Evolutionary conservation across 192 early-diverging fungal genomes (phyloP).

Genomic region (Podochytrium sp.): DNA sequence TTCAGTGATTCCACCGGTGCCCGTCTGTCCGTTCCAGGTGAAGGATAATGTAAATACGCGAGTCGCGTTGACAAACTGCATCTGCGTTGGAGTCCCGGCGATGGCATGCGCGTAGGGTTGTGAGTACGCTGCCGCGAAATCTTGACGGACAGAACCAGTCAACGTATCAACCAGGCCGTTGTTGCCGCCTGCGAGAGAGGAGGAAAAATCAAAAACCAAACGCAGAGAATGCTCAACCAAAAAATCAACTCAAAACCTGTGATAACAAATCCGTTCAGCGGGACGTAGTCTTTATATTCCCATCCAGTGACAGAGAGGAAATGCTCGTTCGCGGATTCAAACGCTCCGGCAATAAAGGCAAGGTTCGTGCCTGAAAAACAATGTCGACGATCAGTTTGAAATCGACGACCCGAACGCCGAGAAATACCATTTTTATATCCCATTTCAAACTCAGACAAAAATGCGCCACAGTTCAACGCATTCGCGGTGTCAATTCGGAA

Average conservation of each 20-base stretch:
- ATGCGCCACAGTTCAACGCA: conserved; percentile 4
- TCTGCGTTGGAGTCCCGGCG: conserved; percentile 14
- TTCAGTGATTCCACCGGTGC: conserved; percentile 7
- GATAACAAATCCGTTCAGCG: not conserved
- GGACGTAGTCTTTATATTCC: conserved; percentile 34
- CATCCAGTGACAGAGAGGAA: conserved; percentile 19
- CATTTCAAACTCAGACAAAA: conserved; percentile 36
- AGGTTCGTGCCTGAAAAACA: not conserved
- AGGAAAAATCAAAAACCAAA: not conserved
- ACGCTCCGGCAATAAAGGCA: not conserved
- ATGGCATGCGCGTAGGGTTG: conserved; percentile 26
- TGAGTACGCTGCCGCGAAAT: conserved; percentile 17
- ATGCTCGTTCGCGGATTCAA: not conserved
- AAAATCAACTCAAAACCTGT: not conserved
- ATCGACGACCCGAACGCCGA: not conserved
- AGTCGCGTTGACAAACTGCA: conserved; percentile 9
- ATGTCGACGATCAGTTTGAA: not conserved
- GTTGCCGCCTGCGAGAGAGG: conserved; percentile 15
- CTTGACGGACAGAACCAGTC: conserved; percentile 3
- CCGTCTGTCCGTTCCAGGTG: not conserved
- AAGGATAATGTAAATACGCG: conserved; percentile 1
- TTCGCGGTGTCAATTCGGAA: conserved; percentile 7
- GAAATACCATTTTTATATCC: not conserved
- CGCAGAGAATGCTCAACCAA: too few species aligned
- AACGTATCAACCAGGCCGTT: conserved; percentile 22